A percentile compares a stretch with the other conserved stretches of the same genome.
These are phyloP conservation scores for Trypanosoma cruzi DNA, from an alignment of 208 protist species.

Conservation along the genomic window DNA sequence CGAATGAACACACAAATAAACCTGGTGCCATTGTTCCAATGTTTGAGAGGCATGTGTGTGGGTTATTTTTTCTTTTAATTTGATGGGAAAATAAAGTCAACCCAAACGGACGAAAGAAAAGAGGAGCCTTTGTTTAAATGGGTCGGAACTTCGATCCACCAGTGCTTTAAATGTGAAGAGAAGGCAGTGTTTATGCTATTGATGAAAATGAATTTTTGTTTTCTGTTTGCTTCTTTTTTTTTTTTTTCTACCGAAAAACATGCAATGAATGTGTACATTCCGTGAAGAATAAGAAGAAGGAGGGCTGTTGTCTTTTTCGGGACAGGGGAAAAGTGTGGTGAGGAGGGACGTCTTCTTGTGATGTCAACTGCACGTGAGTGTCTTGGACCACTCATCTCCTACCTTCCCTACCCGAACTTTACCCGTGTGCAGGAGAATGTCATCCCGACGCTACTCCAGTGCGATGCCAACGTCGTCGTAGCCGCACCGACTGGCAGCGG, in stretches of 20 bases:
- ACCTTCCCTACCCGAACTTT: constrained; percentile 50
- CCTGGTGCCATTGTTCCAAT: no score
- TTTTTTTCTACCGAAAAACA: no score
- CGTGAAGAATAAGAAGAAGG: not conserved
- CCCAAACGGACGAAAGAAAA: not conserved
- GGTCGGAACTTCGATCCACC: not conserved
- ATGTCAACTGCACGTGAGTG: constrained; percentile 24
- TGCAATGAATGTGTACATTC: no score
- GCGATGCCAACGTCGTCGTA: constrained; percentile 71
- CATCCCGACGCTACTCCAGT: constrained; percentile 58
- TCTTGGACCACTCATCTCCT: constrained; percentile 54
- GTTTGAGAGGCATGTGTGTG: not conserved
- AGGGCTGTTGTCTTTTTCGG: no score
- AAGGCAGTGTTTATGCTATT: not conserved
- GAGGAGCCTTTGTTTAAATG: not conserved
- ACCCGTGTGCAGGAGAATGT: constrained; percentile 76
- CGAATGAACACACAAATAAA: no score
- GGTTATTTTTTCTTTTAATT: not conserved
- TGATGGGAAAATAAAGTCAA: not conserved
- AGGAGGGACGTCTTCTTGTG: not conserved
- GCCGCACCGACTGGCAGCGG: constrained; percentile 90
- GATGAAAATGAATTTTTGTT: not conserved
- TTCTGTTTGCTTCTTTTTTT: not conserved
- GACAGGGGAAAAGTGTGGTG: no score
- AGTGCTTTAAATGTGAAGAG: not conserved